Evolutionary conservation across 1,284 basidiomycete genomes (phyloP).

Genomic region (Boletellus deceptivus): DNA sequence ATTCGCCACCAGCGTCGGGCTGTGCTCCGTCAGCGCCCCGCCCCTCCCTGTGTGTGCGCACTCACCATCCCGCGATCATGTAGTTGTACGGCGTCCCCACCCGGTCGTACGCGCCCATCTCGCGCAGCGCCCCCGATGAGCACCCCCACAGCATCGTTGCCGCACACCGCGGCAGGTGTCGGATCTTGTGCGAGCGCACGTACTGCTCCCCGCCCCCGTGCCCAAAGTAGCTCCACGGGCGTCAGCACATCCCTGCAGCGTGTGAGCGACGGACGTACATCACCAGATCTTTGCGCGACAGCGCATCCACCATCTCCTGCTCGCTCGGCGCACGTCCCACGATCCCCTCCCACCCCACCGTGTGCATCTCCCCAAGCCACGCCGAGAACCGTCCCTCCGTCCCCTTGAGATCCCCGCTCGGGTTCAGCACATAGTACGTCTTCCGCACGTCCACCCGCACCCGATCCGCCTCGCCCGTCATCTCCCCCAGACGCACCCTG

Average conservation of each 20-base stretch:
- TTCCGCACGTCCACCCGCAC: slow-evolving; percentile 62
- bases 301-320: slow-evolving; percentile 72
- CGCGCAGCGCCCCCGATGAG: slow-evolving; percentile 85
- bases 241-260: not conserved
- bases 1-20: slow-evolving; percentile 91
- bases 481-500: slow-evolving; percentile 61
- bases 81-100: slow-evolving; percentile 92
- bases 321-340: slow-evolving; percentile 77
- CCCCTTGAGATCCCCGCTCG: slow-evolving; percentile 83
- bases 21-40: slow-evolving; percentile 30
- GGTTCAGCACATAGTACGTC: slow-evolving; percentile 88
- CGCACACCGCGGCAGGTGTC: slow-evolving; percentile 80
- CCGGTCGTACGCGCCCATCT: slow-evolving; percentile 93
- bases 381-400: slow-evolving; percentile 82
- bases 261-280: slow-evolving; percentile 57
- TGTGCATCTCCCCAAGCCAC: slow-evolving; percentile 72
- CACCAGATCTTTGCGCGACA: slow-evolving; percentile 75
- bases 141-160: slow-evolving; percentile 99
- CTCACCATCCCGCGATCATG: slow-evolving; percentile 93
- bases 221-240: slow-evolving; percentile 80
- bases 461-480: slow-evolving; percentile 45
- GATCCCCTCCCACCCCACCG: slow-evolving; percentile 82
- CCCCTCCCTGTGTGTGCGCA: slow-evolving; percentile 15
- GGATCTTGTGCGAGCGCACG: slow-evolving; percentile 80
- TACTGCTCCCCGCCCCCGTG: slow-evolving; percentile 97